These are phyloP conservation scores for Cyclaneusma minus DNA, from an alignment of 2,329 filamentous ascomycete genomes.

Conservation along the genomic window DNA sequence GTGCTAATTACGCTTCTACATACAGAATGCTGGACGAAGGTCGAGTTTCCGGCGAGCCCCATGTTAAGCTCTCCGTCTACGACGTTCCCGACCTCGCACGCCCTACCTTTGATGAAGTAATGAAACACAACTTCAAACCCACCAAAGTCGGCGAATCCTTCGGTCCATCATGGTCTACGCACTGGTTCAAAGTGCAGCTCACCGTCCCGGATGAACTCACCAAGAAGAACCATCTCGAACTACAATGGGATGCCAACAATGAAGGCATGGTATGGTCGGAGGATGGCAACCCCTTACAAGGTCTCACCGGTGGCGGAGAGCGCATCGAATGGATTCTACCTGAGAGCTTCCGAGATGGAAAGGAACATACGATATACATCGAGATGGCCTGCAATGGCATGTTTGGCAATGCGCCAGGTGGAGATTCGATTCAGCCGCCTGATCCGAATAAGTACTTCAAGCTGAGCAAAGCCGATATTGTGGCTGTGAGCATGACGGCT, in stretches of 20 bases:
- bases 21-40: constrained; percentile 58
- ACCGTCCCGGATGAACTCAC: constrained; percentile 59
- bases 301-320: constrained; percentile 79
- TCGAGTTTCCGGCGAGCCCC: constrained; percentile 46
- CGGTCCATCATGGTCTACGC: constrained; percentile 91
- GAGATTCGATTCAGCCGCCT: constrained; percentile 79
- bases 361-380: constrained; percentile 81
- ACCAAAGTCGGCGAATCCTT: constrained; percentile 66
- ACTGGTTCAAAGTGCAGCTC: constrained; percentile 84
- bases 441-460: constrained; percentile 69
- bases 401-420: constrained; percentile 83
- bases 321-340: constrained; percentile 86
- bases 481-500: constrained; percentile 75
- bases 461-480: constrained; percentile 66
- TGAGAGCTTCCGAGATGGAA: constrained; percentile 63
- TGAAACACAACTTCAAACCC: constrained; percentile 56
- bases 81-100: constrained; percentile 64
- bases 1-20: not conserved
- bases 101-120: constrained; percentile 75
- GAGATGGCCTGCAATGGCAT: constrained; percentile 99
- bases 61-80: constrained; percentile 78
- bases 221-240: constrained; percentile 71
- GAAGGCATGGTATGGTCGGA: constrained; percentile 92
- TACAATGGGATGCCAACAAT: constrained; percentile 91
- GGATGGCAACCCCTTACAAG: constrained; percentile 80